Evolutionary conservation across 176 grass and related monocot species (phyloP).

Genomic region (Saccharum officinarum): DNA sequence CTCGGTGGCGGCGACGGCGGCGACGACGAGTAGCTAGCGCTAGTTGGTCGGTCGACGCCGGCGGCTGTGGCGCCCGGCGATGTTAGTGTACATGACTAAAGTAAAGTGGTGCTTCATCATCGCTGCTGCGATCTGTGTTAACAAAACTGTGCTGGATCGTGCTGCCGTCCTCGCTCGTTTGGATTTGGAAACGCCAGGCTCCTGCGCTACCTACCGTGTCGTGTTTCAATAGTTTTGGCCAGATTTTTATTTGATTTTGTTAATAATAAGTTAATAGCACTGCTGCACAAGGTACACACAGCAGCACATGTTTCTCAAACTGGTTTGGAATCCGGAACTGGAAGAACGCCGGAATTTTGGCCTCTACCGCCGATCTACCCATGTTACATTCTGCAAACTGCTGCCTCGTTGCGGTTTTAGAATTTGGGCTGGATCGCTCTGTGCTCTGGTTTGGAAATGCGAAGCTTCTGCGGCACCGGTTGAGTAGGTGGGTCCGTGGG

Average conservation of each 20-base stretch:
- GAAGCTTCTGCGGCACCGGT: background rate
- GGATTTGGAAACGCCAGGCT: background rate
- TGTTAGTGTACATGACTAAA: background rate
- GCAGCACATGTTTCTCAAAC: background rate
- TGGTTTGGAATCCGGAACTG: background rate
- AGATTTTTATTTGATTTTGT: background rate
- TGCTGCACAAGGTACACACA: too few relatives aligned
- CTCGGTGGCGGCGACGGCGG: conserved; percentile 47
- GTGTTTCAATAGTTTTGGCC: background rate
- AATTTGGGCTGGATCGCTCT: background rate
- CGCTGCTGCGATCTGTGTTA: background rate
- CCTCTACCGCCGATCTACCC: background rate
- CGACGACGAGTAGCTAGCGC: conserved; percentile 25
- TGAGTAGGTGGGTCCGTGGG: background rate
- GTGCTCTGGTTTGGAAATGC: background rate
- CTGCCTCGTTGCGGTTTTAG: conserved; percentile 28
- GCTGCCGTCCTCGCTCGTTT: background rate
- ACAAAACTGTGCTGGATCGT: background rate
- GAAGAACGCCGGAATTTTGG: background rate
- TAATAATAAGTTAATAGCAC: background rate
- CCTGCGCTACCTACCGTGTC: background rate
- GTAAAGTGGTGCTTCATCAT: background rate
- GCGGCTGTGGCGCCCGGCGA: background rate
- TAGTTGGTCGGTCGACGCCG: too few relatives aligned
- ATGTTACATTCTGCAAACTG: background rate